A percentile compares a stretch with the other conserved stretches of the same genome.
Evolutionary conservation across 495 filamentous ascomycete species (phyloP).

Genomic region (Neurospora cerealis): DNA sequence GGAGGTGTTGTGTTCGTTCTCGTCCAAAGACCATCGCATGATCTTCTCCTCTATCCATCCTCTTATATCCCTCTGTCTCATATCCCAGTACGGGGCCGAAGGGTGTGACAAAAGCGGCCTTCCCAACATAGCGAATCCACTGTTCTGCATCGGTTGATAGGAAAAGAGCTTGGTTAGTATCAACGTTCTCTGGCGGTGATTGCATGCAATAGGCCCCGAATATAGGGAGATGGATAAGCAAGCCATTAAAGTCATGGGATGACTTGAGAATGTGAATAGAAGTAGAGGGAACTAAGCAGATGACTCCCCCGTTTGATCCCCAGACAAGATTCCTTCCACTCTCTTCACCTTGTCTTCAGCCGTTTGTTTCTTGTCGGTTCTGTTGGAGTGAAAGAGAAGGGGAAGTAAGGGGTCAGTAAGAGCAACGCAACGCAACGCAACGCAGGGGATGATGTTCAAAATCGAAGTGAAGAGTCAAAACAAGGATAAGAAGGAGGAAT

Average conservation of each 20-base stretch:
- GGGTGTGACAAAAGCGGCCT: neutral
- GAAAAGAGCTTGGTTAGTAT: neutral
- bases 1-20: neutral
- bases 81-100: neutral
- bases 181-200: neutral
- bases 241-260: neutral
- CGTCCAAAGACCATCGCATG: neutral
- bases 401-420: neutral
- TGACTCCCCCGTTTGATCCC: slow-evolving; percentile 1
- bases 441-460: neutral
- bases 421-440: neutral
- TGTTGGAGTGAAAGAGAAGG: slow-evolving; percentile 4
- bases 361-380: slow-evolving; percentile 40
- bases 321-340: slow-evolving; percentile 31
- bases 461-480: neutral
- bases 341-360: slow-evolving; percentile 38
- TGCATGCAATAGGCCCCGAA: neutral
- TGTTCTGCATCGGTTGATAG: neutral
- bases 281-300: neutral
- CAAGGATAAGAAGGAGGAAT: neutral
- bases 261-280: neutral
- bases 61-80: neutral
- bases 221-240: neutral
- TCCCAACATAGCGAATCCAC: neutral
- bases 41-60: neutral